Evolutionary conservation across 2,329 filamentous ascomycete genomes (phyloP).

Genomic region (Arthrobotrys pseudoclavata): DNA sequence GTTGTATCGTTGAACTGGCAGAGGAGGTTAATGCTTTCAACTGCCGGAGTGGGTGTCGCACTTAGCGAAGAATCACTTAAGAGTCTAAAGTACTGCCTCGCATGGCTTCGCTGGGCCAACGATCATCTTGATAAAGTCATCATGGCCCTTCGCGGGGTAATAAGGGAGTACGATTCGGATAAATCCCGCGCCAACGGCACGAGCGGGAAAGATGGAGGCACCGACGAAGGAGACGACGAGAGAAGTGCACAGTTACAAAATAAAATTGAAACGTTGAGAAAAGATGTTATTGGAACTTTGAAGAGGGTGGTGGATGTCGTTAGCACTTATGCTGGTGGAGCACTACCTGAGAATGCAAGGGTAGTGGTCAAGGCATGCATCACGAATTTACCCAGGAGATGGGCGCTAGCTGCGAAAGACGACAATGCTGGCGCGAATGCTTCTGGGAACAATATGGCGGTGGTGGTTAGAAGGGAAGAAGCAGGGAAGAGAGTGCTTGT

Average conservation of each 20-base stretch:
- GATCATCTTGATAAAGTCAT: constrained; percentile 83
- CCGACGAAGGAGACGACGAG: constrained; percentile 61
- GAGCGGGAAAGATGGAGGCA: constrained; percentile 61
- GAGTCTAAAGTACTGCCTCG: constrained; percentile 86
- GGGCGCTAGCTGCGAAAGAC: constrained; percentile 73
- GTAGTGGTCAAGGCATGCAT: constrained; percentile 86
- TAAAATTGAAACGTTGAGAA: constrained; percentile 76
- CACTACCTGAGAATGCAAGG: constrained; percentile 88
- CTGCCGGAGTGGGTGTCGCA: constrained; percentile 88
- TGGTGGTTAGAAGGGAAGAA: constrained; percentile 64
- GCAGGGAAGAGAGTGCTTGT: constrained; percentile 73
- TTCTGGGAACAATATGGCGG: constrained; percentile 61
- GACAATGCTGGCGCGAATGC: constrained; percentile 58
- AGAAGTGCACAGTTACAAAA: constrained; percentile 70
- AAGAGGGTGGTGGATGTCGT: constrained; percentile 87
- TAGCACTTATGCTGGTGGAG: constrained; percentile 90
- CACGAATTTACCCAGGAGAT: constrained; percentile 85
- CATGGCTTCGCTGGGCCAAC: constrained; percentile 84
- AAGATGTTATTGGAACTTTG: constrained; percentile 81
- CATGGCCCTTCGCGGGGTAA: constrained; percentile 77
- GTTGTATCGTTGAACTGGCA: constrained; percentile 75
- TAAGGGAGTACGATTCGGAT: constrained; percentile 83
- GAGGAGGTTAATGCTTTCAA: constrained; percentile 87
- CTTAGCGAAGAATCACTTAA: constrained; percentile 90
- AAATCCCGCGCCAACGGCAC: constrained; percentile 61